Conservation (phyloP, 306 rosid species). For the Castanea mollissima region DNA sequence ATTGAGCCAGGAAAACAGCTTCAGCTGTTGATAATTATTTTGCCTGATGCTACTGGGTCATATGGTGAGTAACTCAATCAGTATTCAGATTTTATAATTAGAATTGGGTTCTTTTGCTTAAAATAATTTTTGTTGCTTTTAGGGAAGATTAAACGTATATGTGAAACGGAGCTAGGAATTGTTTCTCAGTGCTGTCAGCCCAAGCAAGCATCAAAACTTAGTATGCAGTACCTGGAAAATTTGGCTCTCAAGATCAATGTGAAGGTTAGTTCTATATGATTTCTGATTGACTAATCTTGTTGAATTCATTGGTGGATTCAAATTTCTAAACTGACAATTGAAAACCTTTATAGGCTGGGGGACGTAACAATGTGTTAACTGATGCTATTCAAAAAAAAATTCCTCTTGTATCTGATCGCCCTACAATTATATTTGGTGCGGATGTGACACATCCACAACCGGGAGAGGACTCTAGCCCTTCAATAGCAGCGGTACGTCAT, state of each 20-base stretch:
- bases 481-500: constrained; percentile 79
- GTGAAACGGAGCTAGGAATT: constrained; percentile 57
- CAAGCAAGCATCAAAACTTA: constrained; percentile 21
- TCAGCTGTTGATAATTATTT: constrained; percentile 41
- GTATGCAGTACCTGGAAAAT: constrained; percentile 45
- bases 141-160: constrained; percentile 43
- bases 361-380: constrained; percentile 53
- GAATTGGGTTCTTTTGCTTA: not conserved
- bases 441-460: constrained; percentile 89
- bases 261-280: constrained; percentile 30
- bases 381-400: constrained; percentile 54
- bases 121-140: not conserved
- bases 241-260: constrained; percentile 47
- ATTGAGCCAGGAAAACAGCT: constrained; percentile 10
- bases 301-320: not conserved
- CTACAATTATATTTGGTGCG: constrained; percentile 81
- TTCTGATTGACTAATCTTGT: not conserved
- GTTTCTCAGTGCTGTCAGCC: constrained; percentile 61
- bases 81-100: not conserved
- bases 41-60: constrained; percentile 44
- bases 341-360: constrained; percentile 59
- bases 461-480: constrained; percentile 67
- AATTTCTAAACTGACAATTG: not conserved
- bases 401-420: constrained; percentile 51
- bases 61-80: constrained; percentile 33